Percentiles rank a stretch among this genome's conserved stretches.
Conservation (phyloP, 2,329 filamentous ascomycete species). For the Aspergillus ibericus region DNA sequence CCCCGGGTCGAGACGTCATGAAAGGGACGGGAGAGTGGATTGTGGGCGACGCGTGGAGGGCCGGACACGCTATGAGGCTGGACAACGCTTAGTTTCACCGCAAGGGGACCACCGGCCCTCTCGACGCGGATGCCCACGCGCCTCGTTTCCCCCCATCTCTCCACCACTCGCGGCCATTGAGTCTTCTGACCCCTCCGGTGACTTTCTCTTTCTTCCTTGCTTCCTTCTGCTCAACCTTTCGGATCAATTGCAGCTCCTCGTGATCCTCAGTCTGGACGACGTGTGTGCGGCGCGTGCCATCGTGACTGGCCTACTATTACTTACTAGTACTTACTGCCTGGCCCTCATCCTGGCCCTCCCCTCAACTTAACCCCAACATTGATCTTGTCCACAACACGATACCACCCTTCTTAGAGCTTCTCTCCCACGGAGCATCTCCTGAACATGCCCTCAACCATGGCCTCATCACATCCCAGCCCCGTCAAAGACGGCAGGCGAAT, state of each 20-base stretch:
- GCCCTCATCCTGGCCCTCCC: neutral
- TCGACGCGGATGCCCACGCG: constrained; percentile 1
- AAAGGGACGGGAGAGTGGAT: neutral
- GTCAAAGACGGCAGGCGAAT: constrained; percentile 40
- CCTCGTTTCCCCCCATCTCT: neutral
- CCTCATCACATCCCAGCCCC: constrained; percentile 28
- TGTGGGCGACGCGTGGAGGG: neutral
- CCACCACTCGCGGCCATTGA: constrained; percentile 4
- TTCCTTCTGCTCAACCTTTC: neutral
- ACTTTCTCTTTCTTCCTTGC: neutral
- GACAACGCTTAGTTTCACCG: neutral
- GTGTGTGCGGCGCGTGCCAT: neutral
- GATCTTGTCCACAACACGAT: neutral
- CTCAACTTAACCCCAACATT: neutral
- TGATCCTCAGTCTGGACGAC: neutral
- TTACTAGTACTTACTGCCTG: neutral
- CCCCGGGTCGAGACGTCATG: too few relatives aligned
- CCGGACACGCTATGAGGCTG: neutral
- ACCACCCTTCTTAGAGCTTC: neutral
- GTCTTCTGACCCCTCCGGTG: neutral
- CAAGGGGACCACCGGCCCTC: constrained; percentile 2
- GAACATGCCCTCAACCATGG: constrained; percentile 3
- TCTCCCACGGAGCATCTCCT: neutral
- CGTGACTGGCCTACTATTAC: neutral
- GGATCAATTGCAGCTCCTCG: neutral